phyloP scores from a whole-genome alignment of 129 eudicot species.

The Escallonia rubra region DNA sequence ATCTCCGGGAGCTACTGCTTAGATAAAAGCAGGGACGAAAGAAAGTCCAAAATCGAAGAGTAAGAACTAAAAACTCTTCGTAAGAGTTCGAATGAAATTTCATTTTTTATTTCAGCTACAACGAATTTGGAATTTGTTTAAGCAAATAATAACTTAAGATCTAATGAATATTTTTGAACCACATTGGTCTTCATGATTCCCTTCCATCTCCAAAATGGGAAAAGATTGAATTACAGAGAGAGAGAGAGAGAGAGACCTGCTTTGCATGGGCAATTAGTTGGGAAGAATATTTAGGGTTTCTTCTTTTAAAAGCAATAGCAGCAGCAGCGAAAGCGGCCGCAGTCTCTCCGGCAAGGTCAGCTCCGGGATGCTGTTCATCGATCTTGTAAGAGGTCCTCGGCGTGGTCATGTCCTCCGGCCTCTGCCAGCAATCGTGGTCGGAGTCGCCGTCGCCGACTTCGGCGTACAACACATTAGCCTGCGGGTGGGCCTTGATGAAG shows the following conservation, averaged over 20 bases:
- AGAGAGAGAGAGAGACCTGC: conserved; percentile 30
- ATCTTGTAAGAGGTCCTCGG: conserved; percentile 62
- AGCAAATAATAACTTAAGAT: too few relatives aligned
- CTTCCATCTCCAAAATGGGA: too few relatives aligned
- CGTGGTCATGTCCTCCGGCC: conserved; percentile 93
- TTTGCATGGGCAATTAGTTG: conserved; percentile 56
- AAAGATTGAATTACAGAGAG: background rate
- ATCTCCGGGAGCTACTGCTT: background rate
- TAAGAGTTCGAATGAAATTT: too few relatives aligned
- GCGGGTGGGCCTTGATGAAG: conserved; percentile 70
- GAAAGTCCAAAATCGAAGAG: too few relatives aligned
- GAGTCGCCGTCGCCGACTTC: conserved; percentile 90
- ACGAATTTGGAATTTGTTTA: too few relatives aligned
- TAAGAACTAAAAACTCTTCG: too few relatives aligned
- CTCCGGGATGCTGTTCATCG: conserved; percentile 67
- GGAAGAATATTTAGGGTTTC: conserved; percentile 56
- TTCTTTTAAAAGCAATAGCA: conserved; percentile 53
- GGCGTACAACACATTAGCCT: conserved; percentile 57
- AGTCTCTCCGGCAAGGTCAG: conserved; percentile 83
- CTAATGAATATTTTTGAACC: too few relatives aligned
- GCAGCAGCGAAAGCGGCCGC: conserved; percentile 92
- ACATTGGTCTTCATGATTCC: too few relatives aligned
- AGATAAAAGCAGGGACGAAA: background rate
- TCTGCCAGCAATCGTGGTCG: conserved; percentile 82
- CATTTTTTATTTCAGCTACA: too few relatives aligned